Base-by-base conservation (phyloP, 768 basidiomycete genomes). In the Serpula lacrymans region DNA sequence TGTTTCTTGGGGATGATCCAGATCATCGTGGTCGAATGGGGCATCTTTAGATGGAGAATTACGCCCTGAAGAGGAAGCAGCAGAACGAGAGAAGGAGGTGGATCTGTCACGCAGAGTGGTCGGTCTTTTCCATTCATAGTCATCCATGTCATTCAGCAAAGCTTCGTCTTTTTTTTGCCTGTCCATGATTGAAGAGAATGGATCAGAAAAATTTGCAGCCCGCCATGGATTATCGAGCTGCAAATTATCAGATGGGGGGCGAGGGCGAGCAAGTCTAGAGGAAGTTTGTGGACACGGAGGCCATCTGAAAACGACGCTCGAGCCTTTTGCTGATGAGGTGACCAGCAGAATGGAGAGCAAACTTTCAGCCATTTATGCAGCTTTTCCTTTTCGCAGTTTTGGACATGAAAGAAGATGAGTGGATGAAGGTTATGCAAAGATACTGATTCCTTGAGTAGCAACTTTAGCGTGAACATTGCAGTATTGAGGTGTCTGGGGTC, bases 271-370 rank as follows among this genome's bases (percentile, higher is more conserved):
- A 21, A 95, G 75, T 42, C 93, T 74, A 4, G 81, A 71, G 5
- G 79, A 72, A 1, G 78, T 64, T 10, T 65, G 52, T 11, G 90
- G 88, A 11, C 68, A 70, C 11, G 88, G 83, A 0, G 93, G 93
- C 85, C 90, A 95, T 47, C 87, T 74, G 57, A 82, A 92, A 38
- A 90, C 84, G 5, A 92, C 65, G 49, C 70, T 84, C 8, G 82
- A 78, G 20, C 86, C 88, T 53, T 82, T 87, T 6, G 88, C 82
- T 7, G 90, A 92, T 10, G 84, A 82, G 4, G 88, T 88, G 30
- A 91, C 87, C 25, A 96, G 77, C 4, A 94, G 64, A 46, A 95
- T 71, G 8, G 88, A 84, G 34, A 93, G 68, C 23, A 96, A 74
- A 2, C 82, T 81, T 62, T 88, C 84, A 28, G 84, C 82, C 85